Evolutionary conservation across 2,329 filamentous ascomycete species (phyloP), one percentile per base, ranked within the genome.

Genomic region (Aspergillus sp.): DNA sequence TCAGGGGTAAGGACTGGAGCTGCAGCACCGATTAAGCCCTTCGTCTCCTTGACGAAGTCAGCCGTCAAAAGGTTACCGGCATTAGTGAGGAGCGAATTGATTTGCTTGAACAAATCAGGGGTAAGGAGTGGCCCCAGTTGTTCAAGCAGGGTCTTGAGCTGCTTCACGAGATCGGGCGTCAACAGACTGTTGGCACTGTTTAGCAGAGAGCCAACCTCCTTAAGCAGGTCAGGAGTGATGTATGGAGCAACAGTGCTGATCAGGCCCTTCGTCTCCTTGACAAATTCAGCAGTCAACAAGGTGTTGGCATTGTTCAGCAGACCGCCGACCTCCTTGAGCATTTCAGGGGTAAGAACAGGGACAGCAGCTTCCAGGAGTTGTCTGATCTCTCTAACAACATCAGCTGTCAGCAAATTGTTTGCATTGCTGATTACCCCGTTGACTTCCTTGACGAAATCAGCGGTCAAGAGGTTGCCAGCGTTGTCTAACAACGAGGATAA

Each of bases 371-470:
- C 50, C 31, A 70, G 55, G 40, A 70, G 53, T 29, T 49, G 46
- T 47, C 61, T 57, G 5, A 67, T 63, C 19, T 64, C 59, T 50
- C 68, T 60, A 47, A 65, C 59, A 17, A 61, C 62, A 32, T 64
- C 55, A 31, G 58, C 36, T 17, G 60, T 64, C 49, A 70, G 56
- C 25, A 70, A 50, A 5, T 55, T 42, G 44, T 64, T 66, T 20
- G 61, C 65, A 32, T 68, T 67, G n/a, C 54, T 58, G 14, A 70
- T 60, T 5, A 70, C 53, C 19, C 55, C 55, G 42, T 68, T 67
- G 29, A 69, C 58, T 55, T 69, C 65, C 54, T 64, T 62, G 31
- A 69, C 62, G 52, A 60, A 57, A 3, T 56, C 49, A 14, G 60
- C 45, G 9, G 60, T 63, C 44, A 64, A 50, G 17, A 64, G 49